phyloP scores from a whole-genome alignment of 805 yeast species.

The Henningerozyma blattae region DNA sequence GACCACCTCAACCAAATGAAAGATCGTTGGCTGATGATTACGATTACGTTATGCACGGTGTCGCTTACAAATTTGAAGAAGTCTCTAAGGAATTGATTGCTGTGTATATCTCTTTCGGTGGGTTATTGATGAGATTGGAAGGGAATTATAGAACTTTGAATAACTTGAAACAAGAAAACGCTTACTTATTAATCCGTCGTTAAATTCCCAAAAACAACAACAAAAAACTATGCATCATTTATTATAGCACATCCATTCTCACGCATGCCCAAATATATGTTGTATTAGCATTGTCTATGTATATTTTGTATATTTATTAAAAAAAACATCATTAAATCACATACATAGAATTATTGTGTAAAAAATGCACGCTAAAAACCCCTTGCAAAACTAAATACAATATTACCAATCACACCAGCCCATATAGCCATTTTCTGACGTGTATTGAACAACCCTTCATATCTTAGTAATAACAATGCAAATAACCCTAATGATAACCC shows the following conservation, averaged over 20 bases:
- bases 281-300: no score
- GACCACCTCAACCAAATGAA: slow-evolving; percentile 66
- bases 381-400: slow-evolving; percentile 51
- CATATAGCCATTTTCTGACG: slow-evolving; percentile 57
- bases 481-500: slow-evolving; percentile 72
- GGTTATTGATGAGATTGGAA: slow-evolving; percentile 83
- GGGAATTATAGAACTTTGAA: slow-evolving; percentile 88
- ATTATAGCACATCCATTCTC: no score
- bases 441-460: slow-evolving; percentile 49
- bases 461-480: slow-evolving; percentile 49
- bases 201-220: slow-evolving; percentile 5
- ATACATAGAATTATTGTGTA: no score
- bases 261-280: no score
- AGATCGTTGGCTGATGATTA: slow-evolving; percentile 88
- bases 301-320: no score
- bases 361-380: no score
- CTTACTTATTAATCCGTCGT: slow-evolving; percentile 77
- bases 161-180: slow-evolving; percentile 83
- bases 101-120: slow-evolving; percentile 93
- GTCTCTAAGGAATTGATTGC: slow-evolving; percentile 53
- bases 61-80: slow-evolving; percentile 94
- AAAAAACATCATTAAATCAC: no score
- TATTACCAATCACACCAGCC: slow-evolving; percentile 59
- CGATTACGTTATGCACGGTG: slow-evolving; percentile 97
- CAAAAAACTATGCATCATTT: no score